Conservation (phyloP, 495 filamentous ascomycete genomes). For the Sporormia fimetaria region DNA sequence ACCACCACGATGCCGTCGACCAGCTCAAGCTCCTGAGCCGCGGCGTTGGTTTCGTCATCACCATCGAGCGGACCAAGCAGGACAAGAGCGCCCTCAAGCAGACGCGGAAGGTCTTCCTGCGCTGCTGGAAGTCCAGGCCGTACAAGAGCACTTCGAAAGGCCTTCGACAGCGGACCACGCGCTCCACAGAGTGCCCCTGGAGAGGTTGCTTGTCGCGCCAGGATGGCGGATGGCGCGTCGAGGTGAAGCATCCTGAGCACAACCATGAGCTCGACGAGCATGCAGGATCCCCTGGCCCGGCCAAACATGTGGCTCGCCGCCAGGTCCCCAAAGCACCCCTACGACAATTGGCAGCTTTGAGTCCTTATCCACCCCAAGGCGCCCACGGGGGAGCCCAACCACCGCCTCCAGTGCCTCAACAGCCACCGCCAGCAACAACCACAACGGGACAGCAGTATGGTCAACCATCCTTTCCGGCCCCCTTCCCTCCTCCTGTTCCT, state of each 20-base stretch:
- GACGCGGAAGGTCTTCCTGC: background rate
- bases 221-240: background rate
- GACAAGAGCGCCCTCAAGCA: background rate
- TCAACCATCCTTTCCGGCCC: too few species aligned
- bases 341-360: too few species aligned
- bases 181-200: background rate
- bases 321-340: too few species aligned
- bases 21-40: background rate
- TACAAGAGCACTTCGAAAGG: background rate
- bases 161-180: background rate
- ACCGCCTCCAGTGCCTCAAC: too few species aligned
- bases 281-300: background rate
- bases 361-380: too few species aligned
- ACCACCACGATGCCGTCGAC: background rate
- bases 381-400: too few species aligned
- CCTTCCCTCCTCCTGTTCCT: too few species aligned
- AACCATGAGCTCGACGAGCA: conserved; percentile 1
- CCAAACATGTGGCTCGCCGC: background rate
- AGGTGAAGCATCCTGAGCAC: background rate
- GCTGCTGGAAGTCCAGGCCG: background rate
- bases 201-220: background rate
- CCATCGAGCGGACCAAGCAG: background rate
- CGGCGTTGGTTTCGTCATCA: background rate
- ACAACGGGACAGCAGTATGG: too few species aligned
- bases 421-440: too few species aligned